phyloP scores from a whole-genome alignment of 2,329 filamentous ascomycete species.

The Pyrenophora teres region DNA sequence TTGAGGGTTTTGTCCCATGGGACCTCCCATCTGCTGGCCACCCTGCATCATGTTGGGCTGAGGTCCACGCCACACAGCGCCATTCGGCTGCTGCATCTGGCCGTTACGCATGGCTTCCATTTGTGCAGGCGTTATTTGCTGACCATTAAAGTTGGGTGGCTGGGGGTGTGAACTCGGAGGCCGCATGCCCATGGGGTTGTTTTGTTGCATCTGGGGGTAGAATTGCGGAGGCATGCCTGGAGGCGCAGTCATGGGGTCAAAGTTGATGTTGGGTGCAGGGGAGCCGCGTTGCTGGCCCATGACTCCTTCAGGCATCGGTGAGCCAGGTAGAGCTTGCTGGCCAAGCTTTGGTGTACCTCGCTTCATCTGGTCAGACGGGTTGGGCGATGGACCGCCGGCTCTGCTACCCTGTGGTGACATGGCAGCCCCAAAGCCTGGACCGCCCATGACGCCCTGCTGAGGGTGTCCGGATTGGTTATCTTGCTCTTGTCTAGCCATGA shows the following conservation, averaged over 20 bases:
- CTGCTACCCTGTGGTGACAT: constrained; percentile 72
- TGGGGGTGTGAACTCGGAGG: constrained; percentile 52
- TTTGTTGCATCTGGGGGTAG: constrained; percentile 34
- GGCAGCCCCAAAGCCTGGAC: constrained; percentile 64
- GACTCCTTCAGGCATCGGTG: constrained; percentile 71
- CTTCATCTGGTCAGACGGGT: constrained; percentile 79
- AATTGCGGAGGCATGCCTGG: constrained; percentile 50
- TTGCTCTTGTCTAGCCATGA: constrained; percentile 82
- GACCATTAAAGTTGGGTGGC: constrained; percentile 61
- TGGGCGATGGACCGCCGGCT: constrained; percentile 74
- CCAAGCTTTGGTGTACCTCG: constrained; percentile 76
- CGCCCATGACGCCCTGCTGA: constrained; percentile 53
- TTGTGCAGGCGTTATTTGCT: constrained; percentile 65
- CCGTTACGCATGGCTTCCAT: constrained; percentile 52
- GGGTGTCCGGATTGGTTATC: constrained; percentile 65
- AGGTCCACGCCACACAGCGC: constrained; percentile 37
- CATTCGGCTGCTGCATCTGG: constrained; percentile 44
- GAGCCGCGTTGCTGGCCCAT: constrained; percentile 66
- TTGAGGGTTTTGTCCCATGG: constrained; percentile 69
- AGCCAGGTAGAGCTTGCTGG: constrained; percentile 67
- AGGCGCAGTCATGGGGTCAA: constrained; percentile 58
- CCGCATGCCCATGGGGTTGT: constrained; percentile 60
- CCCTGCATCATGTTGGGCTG: constrained; percentile 60
- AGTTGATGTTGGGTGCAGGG: constrained; percentile 60
- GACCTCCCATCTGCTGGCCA: constrained; percentile 57